Conservation (phyloP, 1,139 yeast species). For the Kodamaea fungicola region DNA sequence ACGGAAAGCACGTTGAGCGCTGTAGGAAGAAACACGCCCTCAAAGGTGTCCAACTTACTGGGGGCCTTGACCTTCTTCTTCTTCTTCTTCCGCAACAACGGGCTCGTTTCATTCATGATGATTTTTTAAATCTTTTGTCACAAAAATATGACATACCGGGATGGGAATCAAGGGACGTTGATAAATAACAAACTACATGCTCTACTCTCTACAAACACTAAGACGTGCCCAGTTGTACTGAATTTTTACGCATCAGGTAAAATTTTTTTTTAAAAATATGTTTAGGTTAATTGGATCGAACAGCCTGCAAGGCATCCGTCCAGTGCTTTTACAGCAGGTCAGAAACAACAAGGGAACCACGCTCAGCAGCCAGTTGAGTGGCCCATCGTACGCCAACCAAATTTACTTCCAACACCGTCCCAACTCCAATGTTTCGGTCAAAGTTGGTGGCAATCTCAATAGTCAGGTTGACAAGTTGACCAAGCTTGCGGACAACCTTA, state of each 20-base stretch:
- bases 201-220: too few species aligned
- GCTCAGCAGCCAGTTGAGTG: constrained; percentile 4
- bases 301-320: constrained; percentile 37
- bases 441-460: constrained; percentile 1
- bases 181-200: too few species aligned
- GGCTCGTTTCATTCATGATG: constrained; percentile 1
- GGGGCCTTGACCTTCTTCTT: constrained; percentile 1
- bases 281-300: constrained; percentile 37
- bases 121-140: background rate
- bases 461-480: constrained; percentile 6
- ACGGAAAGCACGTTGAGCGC: constrained; percentile 74
- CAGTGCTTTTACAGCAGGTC: constrained; percentile 39
- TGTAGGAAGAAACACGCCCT: constrained; percentile 78
- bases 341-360: constrained; percentile 24
- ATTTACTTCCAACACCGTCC: constrained; percentile 2
- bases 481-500: constrained; percentile 4
- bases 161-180: too few species aligned
- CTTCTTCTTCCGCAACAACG: constrained; percentile 4
- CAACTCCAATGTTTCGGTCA: background rate
- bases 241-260: background rate
- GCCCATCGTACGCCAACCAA: constrained; percentile 1
- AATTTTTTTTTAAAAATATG: constrained; percentile 18
- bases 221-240: too few species aligned
- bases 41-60: constrained; percentile 62
- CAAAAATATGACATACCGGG: too few species aligned